A percentile compares a stretch with the other conserved stretches of the same genome.
Evolutionary conservation across 2,329 filamentous ascomycete genomes (phyloP).

Genomic region (Pseudocercospora fijiensis): DNA sequence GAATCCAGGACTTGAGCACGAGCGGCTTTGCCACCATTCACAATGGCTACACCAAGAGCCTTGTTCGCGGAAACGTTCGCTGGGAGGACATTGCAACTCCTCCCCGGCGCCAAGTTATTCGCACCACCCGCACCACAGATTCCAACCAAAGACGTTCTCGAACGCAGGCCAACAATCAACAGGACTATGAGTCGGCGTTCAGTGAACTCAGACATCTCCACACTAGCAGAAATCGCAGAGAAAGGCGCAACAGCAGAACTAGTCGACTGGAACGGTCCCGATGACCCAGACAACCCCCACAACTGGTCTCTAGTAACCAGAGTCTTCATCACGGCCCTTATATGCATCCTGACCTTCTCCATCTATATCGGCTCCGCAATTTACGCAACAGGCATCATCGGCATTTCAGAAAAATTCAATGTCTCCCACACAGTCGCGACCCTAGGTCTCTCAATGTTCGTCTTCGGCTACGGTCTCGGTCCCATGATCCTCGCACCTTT

Average conservation of each 20-base stretch:
- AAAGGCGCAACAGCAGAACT: slow-evolving; percentile 5
- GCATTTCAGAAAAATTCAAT: slow-evolving; percentile 46
- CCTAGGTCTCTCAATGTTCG: slow-evolving; percentile 52
- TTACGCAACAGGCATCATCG: slow-evolving; percentile 47
- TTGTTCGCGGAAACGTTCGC: slow-evolving; percentile 12
- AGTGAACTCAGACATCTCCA: not conserved
- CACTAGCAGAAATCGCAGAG: not conserved
- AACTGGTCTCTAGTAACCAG: slow-evolving; percentile 44
- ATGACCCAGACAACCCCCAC: slow-evolving; percentile 15
- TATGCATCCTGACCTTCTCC: slow-evolving; percentile 50
- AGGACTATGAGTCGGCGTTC: slow-evolving; percentile 4
- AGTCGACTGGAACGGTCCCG: slow-evolving; percentile 4
- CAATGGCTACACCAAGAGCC: not conserved
- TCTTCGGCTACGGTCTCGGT: slow-evolving; percentile 51
- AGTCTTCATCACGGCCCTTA: slow-evolving; percentile 44
- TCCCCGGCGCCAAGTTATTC: slow-evolving; percentile 7
- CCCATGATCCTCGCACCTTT: slow-evolving; percentile 40
- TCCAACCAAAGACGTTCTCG: not conserved
- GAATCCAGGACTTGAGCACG: not conserved
- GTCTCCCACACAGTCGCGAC: slow-evolving; percentile 45
- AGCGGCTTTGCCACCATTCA: not conserved
- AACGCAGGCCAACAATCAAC: not conserved
- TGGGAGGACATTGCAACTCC: slow-evolving; percentile 7
- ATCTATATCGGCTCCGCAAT: slow-evolving; percentile 54
- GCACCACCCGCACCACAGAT: slow-evolving; percentile 3